Evolutionary conservation across 2,329 filamentous ascomycete species (phyloP).

Genomic region (Alternaria arborescens): DNA sequence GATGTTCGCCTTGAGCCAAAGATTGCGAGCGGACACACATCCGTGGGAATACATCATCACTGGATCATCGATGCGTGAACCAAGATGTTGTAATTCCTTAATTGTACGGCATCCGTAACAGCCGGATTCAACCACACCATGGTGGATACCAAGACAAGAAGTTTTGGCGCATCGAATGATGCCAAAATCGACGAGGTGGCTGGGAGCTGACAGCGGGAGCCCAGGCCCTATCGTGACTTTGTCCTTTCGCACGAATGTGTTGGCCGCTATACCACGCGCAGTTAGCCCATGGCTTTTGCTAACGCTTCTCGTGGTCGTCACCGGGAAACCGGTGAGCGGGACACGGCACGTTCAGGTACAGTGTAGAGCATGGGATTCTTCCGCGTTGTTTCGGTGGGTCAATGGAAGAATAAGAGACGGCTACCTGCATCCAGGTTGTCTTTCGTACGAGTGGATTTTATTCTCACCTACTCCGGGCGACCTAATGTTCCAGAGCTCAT

Average conservation of each 20-base stretch:
- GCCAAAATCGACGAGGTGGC: slow-evolving; percentile 5
- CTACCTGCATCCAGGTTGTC: slow-evolving; percentile 7
- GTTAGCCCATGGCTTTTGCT: slow-evolving; percentile 5
- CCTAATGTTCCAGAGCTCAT: not conserved
- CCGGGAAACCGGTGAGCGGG: slow-evolving; percentile 14
- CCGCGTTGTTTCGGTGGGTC: not conserved
- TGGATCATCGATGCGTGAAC: not conserved
- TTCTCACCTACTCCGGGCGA: not conserved
- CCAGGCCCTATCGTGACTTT: not conserved
- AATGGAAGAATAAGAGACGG: not conserved
- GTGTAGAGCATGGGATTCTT: slow-evolving; percentile 2
- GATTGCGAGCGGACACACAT: not conserved
- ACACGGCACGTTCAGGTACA: slow-evolving; percentile 19
- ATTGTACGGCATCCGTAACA: not conserved
- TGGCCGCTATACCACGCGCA: slow-evolving; percentile 2
- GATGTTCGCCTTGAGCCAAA: not conserved
- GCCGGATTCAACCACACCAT: not conserved
- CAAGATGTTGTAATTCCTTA: not conserved
- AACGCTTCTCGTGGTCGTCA: slow-evolving; percentile 9
- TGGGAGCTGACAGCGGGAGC: slow-evolving; percentile 9
- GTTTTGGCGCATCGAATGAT: slow-evolving; percentile 2
- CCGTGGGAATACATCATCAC: not conserved
- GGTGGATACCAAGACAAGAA: not conserved
- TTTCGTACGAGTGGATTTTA: not conserved
- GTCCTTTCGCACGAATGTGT: not conserved